A percentile compares a stretch with the other conserved stretches of the same genome.
These are phyloP conservation scores for Trifolium repens DNA, from an alignment of 306 rosid genomes.

Conservation along the genomic window DNA sequence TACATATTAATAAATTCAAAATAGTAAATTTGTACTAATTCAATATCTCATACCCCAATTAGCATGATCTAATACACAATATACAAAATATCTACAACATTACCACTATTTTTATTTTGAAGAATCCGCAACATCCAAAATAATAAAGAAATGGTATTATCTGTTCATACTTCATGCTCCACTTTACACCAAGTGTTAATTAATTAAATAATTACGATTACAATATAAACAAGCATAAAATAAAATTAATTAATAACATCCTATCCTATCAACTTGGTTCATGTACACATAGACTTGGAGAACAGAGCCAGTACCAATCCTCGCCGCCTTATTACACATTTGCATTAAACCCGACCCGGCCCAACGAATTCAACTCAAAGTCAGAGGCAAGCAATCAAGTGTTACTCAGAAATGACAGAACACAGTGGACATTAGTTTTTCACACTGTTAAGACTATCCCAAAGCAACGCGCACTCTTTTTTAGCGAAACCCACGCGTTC, in stretches of 20 bases:
- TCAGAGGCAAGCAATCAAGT: not conserved
- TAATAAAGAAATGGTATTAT: not conserved
- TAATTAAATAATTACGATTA: not conserved
- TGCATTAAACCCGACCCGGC: constrained; percentile 11
- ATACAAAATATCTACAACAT: not conserved
- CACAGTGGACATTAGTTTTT: constrained; percentile 25
- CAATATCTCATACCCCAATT: no score
- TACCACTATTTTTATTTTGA: no score
- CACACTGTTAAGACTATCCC: constrained; percentile 67
- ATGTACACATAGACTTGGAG: constrained; percentile 9
- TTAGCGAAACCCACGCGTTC: constrained; percentile 80
- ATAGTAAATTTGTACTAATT: no score
- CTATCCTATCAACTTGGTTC: not conserved
- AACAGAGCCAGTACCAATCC: not conserved
- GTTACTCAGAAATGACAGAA: not conserved
- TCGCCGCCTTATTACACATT: constrained; percentile 31
- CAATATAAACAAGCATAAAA: not conserved
- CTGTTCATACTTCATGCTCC: not conserved
- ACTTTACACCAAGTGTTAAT: constrained; percentile 18
- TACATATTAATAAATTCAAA: no score
- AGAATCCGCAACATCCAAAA: not conserved
- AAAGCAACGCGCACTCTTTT: constrained; percentile 77
- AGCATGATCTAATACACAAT: not conserved
- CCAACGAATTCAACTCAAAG: not conserved
- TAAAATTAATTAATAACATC: not conserved